Evolutionary conservation across 345 rosid genomes (phyloP), one percentile per base, ranked within the genome.

Genomic region (Gossypium anomalum): DNA sequence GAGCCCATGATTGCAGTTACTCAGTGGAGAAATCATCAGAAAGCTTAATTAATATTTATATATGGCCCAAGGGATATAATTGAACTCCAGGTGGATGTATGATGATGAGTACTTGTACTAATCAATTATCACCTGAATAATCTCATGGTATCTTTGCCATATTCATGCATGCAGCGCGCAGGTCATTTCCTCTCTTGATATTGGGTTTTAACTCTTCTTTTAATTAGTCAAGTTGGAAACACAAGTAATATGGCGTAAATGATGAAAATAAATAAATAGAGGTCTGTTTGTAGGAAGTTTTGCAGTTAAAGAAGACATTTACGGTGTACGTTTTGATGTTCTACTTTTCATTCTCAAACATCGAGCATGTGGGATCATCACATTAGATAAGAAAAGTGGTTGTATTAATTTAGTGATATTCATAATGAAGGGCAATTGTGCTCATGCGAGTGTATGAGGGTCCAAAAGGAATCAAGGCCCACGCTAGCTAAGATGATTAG

Each of bases 1-100:
- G 76, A 78, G 66, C 78, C 66, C 73, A 78, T 81, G 65, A 81
- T 84, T 77, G 76, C 75, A 55, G 62, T 68, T 23, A 22, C 17
- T 78, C 23, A 29, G 53, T 57, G 58, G 44, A 49, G 59, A 68
- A 49, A 68, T 49, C 58, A 68, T 64, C 51, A 64, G 25, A 64
- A 64, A 64, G 8, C 19, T 64, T 41, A 64, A 10, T n/a, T 34
- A 34, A 34, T 5, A 34, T 34, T 34, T 34, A 34, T 15, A 9
- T 41, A 10, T 41, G 49, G 68, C 68, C 67, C 68, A n/a, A 4
- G 68, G 23, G 68, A 41, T 64, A 64, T 41, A 17, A 64, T 68
- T 68, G 23, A 44, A n/a, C 74, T 70, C 74, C 60, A 70, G 48
- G 16, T 34, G 19, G 49, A 70, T 52, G 59, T 53, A 29, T 70